phyloP scores from a whole-genome alignment of 768 basidiomycete species.

The Cystoderma amianthinum region DNA sequence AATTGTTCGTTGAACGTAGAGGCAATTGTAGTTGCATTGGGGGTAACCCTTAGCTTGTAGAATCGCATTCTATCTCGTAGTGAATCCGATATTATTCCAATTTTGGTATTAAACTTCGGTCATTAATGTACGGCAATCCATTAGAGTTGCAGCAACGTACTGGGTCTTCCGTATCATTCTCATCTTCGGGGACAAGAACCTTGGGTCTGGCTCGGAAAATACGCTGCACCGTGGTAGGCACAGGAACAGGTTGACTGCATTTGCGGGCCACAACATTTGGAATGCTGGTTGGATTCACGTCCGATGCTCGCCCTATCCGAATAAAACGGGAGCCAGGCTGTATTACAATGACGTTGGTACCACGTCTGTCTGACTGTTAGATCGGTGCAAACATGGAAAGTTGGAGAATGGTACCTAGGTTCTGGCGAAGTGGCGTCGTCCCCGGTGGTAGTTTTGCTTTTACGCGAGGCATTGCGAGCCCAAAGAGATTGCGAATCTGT shows the following conservation, averaged over 20 bases:
- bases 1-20: constrained; percentile 79
- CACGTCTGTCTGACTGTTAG: constrained; percentile 44
- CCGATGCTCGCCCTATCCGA: constrained; percentile 71
- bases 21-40: constrained; percentile 62
- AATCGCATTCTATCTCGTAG: constrained; percentile 81
- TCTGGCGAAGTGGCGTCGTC: constrained; percentile 33
- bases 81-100: constrained; percentile 63
- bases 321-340: constrained; percentile 73
- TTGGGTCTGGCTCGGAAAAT: constrained; percentile 49
- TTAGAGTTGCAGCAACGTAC: constrained; percentile 23
- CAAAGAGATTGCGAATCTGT: constrained; percentile 69
- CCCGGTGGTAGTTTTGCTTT: constrained; percentile 35
- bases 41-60: constrained; percentile 74
- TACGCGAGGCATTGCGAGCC: constrained; percentile 57
- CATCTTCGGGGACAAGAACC: constrained; percentile 30
- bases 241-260: constrained; percentile 35
- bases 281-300: constrained; percentile 62
- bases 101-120: constrained; percentile 66
- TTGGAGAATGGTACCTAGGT: constrained; percentile 33
- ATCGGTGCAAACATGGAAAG: constrained; percentile 9
- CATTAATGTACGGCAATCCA: background rate
- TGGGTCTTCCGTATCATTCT: constrained; percentile 58
- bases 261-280: constrained; percentile 72
- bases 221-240: constrained; percentile 35
- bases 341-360: constrained; percentile 72